Evolutionary conservation across 768 basidiomycete species (phyloP), one percentile per base, ranked within the genome.

Genomic region (Lyophyllum decastes): DNA sequence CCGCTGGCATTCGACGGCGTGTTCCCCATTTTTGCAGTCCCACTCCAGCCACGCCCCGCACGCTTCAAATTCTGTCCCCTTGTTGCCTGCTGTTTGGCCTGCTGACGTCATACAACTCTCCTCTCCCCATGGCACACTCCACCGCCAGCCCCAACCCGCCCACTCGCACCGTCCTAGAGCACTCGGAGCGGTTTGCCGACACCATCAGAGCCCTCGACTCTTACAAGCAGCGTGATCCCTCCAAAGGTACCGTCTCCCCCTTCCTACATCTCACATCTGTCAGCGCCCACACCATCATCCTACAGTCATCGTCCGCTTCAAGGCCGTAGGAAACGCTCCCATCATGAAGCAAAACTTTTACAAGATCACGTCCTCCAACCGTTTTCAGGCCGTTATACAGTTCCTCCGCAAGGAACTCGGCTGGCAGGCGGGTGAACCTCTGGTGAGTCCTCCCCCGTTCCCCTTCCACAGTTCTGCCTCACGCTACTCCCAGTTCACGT

Each of bases 311-410:
- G 93, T 99, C 10, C 88, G 95, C 44, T 99, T 99, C 84, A 95
- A 95, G 71, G 95, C 96, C 2, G 92, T 97, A 10, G 96, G 96
- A 46, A 95, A 96, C 65, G 96, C 95, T 1, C 96, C 96, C 0
- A 95, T 99, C 66, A 97, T 99, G 95, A 95, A 91, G 76, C 93
- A 96, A 75, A 98, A 96, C 76, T 92, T 95, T 65, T 98, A 94
- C 85, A 96, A 95, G 80, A 95, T 98, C 67, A 94, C 95, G 0
- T 91, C 95, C 12, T 88, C 90, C 40, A 95, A 97, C 70, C 82
- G 90, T 53, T 99, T 98, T 66, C 94, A 97, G 70, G 92, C 94
- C 8, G 95, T 98, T 54, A 94, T 96, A 41, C 88, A 92, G 67
- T 97, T 98, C 71, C 69, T 98, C 72, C 76, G 95, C 61, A 92